These are phyloP conservation scores for Apiotrichum domesticum DNA, from an alignment of 1,284 basidiomycete species.

Conservation along the genomic window DNA sequence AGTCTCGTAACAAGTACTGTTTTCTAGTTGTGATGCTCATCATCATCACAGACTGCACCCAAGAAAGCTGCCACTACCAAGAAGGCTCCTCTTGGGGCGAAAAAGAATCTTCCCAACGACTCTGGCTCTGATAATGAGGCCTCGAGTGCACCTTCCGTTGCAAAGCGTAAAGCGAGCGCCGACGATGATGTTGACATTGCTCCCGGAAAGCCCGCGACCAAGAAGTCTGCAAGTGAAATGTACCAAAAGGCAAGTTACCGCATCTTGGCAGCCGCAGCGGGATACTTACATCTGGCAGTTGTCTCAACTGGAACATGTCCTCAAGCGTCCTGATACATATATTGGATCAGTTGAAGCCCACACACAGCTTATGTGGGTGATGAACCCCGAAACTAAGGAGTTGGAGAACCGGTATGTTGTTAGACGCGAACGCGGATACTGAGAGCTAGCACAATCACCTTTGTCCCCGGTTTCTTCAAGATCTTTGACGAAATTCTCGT, in stretches of 20 bases:
- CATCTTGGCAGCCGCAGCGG: not conserved
- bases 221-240: constrained; percentile 85
- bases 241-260: constrained; percentile 70
- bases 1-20: not conserved
- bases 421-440: not conserved
- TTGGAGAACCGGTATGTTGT: constrained; percentile 60
- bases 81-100: constrained; percentile 49
- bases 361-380: constrained; percentile 84
- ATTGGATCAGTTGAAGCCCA: constrained; percentile 89
- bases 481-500: constrained; percentile 99
- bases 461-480: constrained; percentile 98
- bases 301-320: constrained; percentile 91
- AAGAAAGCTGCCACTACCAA: constrained; percentile 50
- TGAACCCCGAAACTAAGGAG: constrained; percentile 68
- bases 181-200: constrained; percentile 25
- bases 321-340: constrained; percentile 95
- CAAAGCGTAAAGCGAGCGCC: constrained; percentile 22
- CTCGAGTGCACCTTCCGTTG: constrained; percentile 19
- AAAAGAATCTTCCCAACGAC: constrained; percentile 61
- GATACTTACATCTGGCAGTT: constrained; percentile 54
- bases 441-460: constrained; percentile 64
- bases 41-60: constrained; percentile 28
- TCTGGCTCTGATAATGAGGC: constrained; percentile 53
- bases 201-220: constrained; percentile 45
- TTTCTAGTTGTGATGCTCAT: not conserved